These are phyloP conservation scores for Tylopilus sp. DNA, from an alignment of 768 basidiomycete genomes.

Conservation along the genomic window DNA sequence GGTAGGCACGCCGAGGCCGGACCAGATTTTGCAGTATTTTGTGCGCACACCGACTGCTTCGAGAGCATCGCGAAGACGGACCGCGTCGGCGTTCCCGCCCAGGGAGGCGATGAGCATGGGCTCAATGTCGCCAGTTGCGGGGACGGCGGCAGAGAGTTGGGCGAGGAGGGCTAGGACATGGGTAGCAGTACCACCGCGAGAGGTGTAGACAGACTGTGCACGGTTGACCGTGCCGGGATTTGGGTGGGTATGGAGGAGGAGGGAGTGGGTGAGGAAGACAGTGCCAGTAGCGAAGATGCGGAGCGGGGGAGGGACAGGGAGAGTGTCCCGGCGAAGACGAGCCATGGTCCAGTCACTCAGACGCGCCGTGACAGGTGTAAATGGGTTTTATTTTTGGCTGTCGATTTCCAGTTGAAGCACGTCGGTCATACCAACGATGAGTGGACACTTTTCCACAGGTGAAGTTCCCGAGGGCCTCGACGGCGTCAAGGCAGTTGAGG, in stretches of 20 bases:
- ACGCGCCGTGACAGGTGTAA: too few species aligned
- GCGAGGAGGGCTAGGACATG: slow-evolving; percentile 68
- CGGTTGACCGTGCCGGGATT: slow-evolving; percentile 55
- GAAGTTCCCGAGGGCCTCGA: too few species aligned
- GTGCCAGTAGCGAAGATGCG: slow-evolving; percentile 80
- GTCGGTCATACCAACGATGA: too few species aligned
- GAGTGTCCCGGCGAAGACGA: slow-evolving; percentile 28
- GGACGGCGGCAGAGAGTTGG: slow-evolving; percentile 48
- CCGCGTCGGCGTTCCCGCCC: slow-evolving; percentile 68
- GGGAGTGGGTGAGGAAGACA: slow-evolving; percentile 73
- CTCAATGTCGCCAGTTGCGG: slow-evolving; percentile 30
- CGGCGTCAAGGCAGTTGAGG: too few species aligned
- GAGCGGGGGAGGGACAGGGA: slow-evolving; percentile 29
- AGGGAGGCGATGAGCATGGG: slow-evolving; percentile 72
- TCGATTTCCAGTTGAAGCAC: too few species aligned
- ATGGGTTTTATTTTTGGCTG: too few species aligned
- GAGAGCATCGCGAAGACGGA: slow-evolving; percentile 58
- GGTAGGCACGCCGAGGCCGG: slow-evolving; percentile 66
- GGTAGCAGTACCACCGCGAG: slow-evolving; percentile 70
- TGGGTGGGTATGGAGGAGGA: slow-evolving; percentile 60
- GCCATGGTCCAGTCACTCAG: too few species aligned
- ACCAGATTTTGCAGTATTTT: slow-evolving; percentile 71
- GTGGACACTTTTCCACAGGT: too few species aligned
- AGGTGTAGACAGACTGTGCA: slow-evolving; percentile 65
- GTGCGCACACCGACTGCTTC: slow-evolving; percentile 67